phyloP scores from a whole-genome alignment of 1,284 basidiomycete species.

The Trametes hirsuta region DNA sequence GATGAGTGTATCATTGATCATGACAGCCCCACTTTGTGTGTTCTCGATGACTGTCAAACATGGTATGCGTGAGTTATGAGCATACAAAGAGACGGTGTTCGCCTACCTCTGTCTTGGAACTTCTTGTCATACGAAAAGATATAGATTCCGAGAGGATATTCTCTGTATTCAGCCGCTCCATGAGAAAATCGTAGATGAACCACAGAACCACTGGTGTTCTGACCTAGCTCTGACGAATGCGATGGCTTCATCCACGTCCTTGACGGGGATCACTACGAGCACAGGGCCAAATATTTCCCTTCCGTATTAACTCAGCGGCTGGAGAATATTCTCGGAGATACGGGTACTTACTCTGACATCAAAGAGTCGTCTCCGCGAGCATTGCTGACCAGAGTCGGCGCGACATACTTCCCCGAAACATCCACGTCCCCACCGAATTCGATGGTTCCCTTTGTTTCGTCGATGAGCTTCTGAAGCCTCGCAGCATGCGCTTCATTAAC shows the following conservation, averaged over 20 bases:
- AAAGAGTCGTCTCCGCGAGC: conserved; percentile 67
- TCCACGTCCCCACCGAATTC: conserved; percentile 74
- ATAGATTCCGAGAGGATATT: conserved; percentile 78
- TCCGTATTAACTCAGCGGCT: background rate
- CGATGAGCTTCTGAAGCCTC: conserved; percentile 65
- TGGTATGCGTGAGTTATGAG: background rate
- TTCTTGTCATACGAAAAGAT: conserved; percentile 66
- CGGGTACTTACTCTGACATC: conserved; percentile 65
- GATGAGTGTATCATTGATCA: conserved; percentile 66
- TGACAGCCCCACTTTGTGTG: conserved; percentile 65
- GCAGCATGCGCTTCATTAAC: conserved; percentile 57
- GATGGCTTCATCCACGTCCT: conserved; percentile 73
- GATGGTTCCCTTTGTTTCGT: conserved; percentile 70
- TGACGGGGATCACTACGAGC: conserved; percentile 77
- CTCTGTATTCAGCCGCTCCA: conserved; percentile 41
- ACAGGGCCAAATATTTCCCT: conserved; percentile 43
- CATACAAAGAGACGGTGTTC: background rate
- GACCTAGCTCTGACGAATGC: conserved; percentile 68
- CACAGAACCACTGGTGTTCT: background rate
- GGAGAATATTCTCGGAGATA: background rate
- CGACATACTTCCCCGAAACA: conserved; percentile 58
- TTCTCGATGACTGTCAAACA: conserved; percentile 57
- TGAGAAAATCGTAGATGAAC: background rate
- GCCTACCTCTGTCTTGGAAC: conserved; percentile 62
- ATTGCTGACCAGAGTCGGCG: conserved; percentile 69